These are phyloP conservation scores for Tremella yokohamensis DNA, from an alignment of 768 basidiomycete genomes.

Conservation along the genomic window DNA sequence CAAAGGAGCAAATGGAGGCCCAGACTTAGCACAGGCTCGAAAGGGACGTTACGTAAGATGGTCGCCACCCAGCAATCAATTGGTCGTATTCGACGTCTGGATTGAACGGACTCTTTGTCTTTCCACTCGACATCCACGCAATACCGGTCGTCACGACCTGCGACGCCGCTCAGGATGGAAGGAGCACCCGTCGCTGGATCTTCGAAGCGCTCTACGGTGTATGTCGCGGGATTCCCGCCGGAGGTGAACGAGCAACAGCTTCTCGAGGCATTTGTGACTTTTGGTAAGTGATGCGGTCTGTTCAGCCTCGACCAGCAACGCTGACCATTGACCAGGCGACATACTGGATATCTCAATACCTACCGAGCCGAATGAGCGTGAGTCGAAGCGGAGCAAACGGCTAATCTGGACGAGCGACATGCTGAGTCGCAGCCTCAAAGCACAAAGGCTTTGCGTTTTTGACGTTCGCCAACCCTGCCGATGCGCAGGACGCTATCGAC, in stretches of 20 bases:
- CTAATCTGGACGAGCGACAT: not conserved
- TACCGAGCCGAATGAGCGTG: constrained; percentile 67
- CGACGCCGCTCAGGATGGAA: constrained; percentile 6
- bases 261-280: constrained; percentile 76
- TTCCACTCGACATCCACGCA: too few relatives aligned
- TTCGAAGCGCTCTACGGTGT: constrained; percentile 48
- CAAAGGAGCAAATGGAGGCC: too few relatives aligned
- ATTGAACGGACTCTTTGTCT: too few relatives aligned
- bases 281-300: constrained; percentile 71
- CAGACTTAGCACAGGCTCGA: too few relatives aligned
- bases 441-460: constrained; percentile 87
- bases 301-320: not conserved
- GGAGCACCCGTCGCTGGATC: constrained; percentile 21
- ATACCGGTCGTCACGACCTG: too few relatives aligned
- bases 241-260: constrained; percentile 75
- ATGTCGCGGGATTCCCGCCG: constrained; percentile 69
- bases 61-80: too few relatives aligned
- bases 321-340: constrained; percentile 61
- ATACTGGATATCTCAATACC: constrained; percentile 89
- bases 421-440: constrained; percentile 30
- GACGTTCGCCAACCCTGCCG: constrained; percentile 71
- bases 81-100: too few relatives aligned
- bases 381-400: constrained; percentile 43
- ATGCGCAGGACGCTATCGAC: constrained; percentile 95
- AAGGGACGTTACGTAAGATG: too few relatives aligned